Evolutionary conservation across 345 rosid genomes (phyloP).

Genomic region (Lepidium sativum): DNA sequence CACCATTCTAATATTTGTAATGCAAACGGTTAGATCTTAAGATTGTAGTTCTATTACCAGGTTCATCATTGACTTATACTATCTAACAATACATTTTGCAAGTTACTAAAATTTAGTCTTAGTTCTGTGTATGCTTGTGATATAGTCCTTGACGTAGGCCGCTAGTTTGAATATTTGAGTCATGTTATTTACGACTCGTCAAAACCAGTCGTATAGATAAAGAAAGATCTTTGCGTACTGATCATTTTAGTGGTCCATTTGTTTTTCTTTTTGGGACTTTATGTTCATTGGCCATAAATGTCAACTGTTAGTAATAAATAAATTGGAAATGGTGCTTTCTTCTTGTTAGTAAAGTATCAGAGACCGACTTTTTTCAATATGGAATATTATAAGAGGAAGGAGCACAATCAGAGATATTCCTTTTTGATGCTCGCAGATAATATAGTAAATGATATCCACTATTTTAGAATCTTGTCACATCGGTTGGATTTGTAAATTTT

Average conservation of each 20-base stretch:
- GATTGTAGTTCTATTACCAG: background rate
- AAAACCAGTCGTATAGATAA: background rate
- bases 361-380: too few relatives aligned
- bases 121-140: conserved; percentile 4
- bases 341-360: too few relatives aligned
- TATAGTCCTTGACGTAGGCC: conserved; percentile 12
- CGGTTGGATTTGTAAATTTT: too few relatives aligned
- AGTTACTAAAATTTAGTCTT: background rate
- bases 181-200: background rate
- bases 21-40: too few relatives aligned
- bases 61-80: conserved; percentile 5
- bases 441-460: too few relatives aligned
- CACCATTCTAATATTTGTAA: background rate
- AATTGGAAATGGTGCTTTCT: conserved; percentile 5
- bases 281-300: background rate
- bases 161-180: conserved; percentile 2
- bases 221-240: background rate
- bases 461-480: too few relatives aligned
- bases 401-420: too few relatives aligned
- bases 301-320: background rate
- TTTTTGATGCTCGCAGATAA: background rate
- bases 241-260: conserved; percentile 15
- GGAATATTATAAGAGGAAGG: too few relatives aligned
- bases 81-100: background rate
- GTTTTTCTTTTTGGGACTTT: background rate